phyloP scores from a whole-genome alignment of 805 yeast genomes.

The Cyberlindnera meyerae region DNA sequence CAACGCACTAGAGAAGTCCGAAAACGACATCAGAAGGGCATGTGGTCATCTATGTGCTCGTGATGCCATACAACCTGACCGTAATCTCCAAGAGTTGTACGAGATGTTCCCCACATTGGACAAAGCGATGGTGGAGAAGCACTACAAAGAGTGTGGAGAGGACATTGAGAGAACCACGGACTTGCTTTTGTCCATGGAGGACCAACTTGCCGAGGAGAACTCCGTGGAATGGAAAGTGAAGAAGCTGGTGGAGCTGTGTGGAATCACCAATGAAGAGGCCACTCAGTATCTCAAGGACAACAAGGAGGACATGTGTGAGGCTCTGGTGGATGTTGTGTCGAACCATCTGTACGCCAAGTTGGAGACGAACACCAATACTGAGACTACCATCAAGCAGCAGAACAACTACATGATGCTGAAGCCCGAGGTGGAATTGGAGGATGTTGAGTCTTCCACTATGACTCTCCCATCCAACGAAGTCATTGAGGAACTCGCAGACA shows the following conservation, averaged over 20 bases:
- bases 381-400: neutral
- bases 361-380: neutral
- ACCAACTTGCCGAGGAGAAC: conserved; percentile 1
- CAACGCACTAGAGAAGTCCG: no score
- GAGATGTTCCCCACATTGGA: conserved; percentile 45
- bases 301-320: conserved; percentile 26
- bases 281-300: conserved; percentile 27
- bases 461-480: no score
- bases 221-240: neutral
- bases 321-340: conserved; percentile 34
- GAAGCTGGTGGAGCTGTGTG: conserved; percentile 21
- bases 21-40: no score
- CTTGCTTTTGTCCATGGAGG: conserved; percentile 21
- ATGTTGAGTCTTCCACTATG: no score
- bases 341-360: conserved; percentile 10
- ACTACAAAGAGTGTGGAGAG: conserved; percentile 28
- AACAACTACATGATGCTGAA: no score
- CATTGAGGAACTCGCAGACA: conserved; percentile 30
- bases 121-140: conserved; percentile 26
- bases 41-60: no score
- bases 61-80: neutral
- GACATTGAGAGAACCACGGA: conserved; percentile 31
- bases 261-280: conserved; percentile 16
- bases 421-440: no score
- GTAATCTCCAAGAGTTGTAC: conserved; percentile 18